Evolutionary conservation across 2,329 filamentous ascomycete genomes (phyloP), one percentile per base, ranked within the genome.

Genomic region (Colletotrichum falcatum): DNA sequence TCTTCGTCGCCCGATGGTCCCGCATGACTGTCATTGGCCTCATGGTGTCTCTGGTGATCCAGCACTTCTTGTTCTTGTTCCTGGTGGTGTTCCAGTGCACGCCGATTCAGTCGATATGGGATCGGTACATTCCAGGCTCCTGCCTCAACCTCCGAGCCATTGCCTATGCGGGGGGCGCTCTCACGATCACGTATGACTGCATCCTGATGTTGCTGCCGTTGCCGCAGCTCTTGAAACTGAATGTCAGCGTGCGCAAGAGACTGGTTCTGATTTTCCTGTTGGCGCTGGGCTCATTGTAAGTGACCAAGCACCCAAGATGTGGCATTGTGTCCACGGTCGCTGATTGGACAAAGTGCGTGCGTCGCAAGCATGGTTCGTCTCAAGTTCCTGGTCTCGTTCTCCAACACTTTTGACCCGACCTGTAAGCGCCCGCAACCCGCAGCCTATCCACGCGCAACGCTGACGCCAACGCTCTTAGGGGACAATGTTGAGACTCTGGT

Each of bases 401-500:
- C 64, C 46, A 64, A 72, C 23, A 67, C 62, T 0, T 64, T 30
- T 11, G 71, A 71, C 33, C 30, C 71, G 3, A 72, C 71, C 1
- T 72, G 71, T 72, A 37, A 51, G 67, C 69, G 1, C 5, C 26
- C 1, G 2, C 5, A 3, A n/a, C 9, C 28, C 20, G 30, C 14
- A 20, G 6, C 12, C 16, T 16, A 28, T 7, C 8, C 26, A n/a
- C 23, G 4, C 18, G n/a, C 12, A 14, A 35, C 20, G 30, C 59
- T 61, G 7, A 35, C 20, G 30, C 59, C 51, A 26, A 49, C n/a
- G 18, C n/a, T 39, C 35, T 2, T 35, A 61, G 77, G 74, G 73
- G 71, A 76, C 48, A 76, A 76, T 44, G 75, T 77, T 35, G 76
- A 79, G 37, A 68, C 79, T 1, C 71, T 78, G 6, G 73, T 77